A percentile compares a stretch with the other conserved stretches of the same genome.
phyloP scores from a whole-genome alignment of 495 filamentous ascomycete species.

The Podospora tetraspora region DNA sequence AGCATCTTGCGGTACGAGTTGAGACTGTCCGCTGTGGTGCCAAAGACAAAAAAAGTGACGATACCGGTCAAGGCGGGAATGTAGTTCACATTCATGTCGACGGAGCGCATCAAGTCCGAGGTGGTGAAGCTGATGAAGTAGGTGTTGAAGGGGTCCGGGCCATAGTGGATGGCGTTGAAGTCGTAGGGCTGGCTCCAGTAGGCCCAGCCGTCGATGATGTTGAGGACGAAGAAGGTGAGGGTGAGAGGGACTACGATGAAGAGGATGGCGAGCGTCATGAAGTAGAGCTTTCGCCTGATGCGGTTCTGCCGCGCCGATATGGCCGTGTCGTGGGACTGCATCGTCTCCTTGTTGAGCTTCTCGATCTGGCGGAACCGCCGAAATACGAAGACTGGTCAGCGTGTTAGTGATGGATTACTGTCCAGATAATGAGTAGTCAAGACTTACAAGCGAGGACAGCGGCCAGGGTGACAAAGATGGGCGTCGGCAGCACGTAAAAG shows the following conservation, averaged over 20 bases:
- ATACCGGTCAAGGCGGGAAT: constrained; percentile 55
- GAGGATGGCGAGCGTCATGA: constrained; percentile 64
- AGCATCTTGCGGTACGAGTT: constrained; percentile 61
- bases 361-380: constrained; percentile 64
- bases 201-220: constrained; percentile 42
- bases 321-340: constrained; percentile 46
- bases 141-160: constrained; percentile 45
- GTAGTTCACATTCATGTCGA: constrained; percentile 62
- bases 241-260: constrained; percentile 60
- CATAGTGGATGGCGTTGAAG: constrained; percentile 33
- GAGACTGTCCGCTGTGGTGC: constrained; percentile 69
- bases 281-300: constrained; percentile 70
- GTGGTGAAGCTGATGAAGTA: constrained; percentile 56
- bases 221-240: constrained; percentile 53
- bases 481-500: constrained; percentile 61
- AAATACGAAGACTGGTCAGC: constrained; percentile 55
- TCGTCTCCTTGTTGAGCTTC: constrained; percentile 51
- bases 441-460: constrained; percentile 70
- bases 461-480: constrained; percentile 58
- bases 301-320: constrained; percentile 47
- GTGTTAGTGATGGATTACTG: not conserved
- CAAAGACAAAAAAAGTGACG: constrained; percentile 72
- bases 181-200: constrained; percentile 48
- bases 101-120: constrained; percentile 38
- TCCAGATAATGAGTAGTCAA: too few species aligned